Evolutionary conservation across 2,329 filamentous ascomycete genomes (phyloP), one percentile per base, ranked within the genome.

Genomic region (Fusarium begoniae): DNA sequence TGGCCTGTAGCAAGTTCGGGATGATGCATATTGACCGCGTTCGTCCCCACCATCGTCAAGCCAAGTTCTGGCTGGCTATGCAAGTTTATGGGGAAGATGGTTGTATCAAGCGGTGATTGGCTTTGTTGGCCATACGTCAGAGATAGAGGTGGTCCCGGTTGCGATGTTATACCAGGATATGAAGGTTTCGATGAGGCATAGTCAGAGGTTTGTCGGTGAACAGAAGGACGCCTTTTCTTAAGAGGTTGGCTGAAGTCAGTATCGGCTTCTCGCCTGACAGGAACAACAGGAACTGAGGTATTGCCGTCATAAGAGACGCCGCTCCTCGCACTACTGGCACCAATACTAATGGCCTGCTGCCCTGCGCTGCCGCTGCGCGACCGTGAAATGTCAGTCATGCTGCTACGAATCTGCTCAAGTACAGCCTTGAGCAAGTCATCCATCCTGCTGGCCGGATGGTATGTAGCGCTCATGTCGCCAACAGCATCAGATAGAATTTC

Each of bases 371-470:
- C 76, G 22, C 75, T 76, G 35, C 75, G 73, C 62, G 76, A 68
- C 17, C 72, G 51, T 20, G 73, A 44, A 8, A 38, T 48, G 15
- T 79, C 77, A 37, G 67, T 68, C 58, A 82, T 75, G 48, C 81
- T 79, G n/a, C 69, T 73, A 10, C 82, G 82, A 5, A 89, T 82
- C 70, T 89, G 86, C 12, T 83, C 79, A 44, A 88, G 82, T n/a
- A 89, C 86, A n/a, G 84, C 84, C 67, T 86, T 84, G 8, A 90
- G 83, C 11, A 89, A 82, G 22, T 83, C 81, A 37, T 87, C 85
- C 87, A 90, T 89, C 59, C 85, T 83, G 40, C 85, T 84, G 1
- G 87, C 87, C 3, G 88, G 87, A 63, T 88, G 84, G 76, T 88
- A 89, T 3, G 85, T 85, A 26, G 83, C 78, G 53, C 84, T 83